Evolutionary conservation across 1,284 basidiomycete genomes (phyloP), one percentile per base, ranked within the genome.

Genomic region (Ustanciosporium gigantosporum): DNA sequence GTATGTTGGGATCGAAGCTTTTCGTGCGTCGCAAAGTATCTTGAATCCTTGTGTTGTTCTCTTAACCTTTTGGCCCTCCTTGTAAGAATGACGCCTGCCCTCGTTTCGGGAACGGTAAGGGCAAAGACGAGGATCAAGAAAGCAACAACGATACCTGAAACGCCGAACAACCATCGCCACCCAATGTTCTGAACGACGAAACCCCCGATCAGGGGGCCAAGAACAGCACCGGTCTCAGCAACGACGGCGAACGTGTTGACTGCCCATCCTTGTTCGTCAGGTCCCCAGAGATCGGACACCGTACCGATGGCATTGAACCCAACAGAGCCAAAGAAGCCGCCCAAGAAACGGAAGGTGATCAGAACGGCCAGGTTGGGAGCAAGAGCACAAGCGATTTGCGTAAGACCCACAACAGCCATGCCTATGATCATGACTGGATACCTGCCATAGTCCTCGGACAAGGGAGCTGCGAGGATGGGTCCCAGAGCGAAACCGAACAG

Each of bases 11-110:
- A 66, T 20, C 67, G 55, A 40, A 69, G 53, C 27, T 72, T 60
- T 39, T 81, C 79, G 51, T 79, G 77, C 39, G 71, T 62, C 9
- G 75, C 73, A 17, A 76, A 72, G 46, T 61, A 80, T 3, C 68
- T 43, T 2, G 67, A 22, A 41, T 80, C 79, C 14, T 77, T 71
- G 1, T 73, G 75, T 16, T 78, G 70, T 43, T 67, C 66, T 19
- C 78, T 67, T 34, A 78, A 41, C 49, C 65, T 51, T 25, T 57
- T 53, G 8, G 80, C 80, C 23, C 77, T 62, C 31, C 60, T 56
- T 29, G 74, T 70, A 16, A 81, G 70, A 8, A 81, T 50, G 19
- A 73, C 60, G 11, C 62, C 66, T 2, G 59, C 62, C 16, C 68
- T 55, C 9, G 73, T 78, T 35, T 78, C 75, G 4, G 70, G 69